A percentile compares a stretch with the other conserved stretches of the same genome.
Conservation (phyloP, 768 basidiomycete genomes). For the Trametopsis cervina region DNA sequence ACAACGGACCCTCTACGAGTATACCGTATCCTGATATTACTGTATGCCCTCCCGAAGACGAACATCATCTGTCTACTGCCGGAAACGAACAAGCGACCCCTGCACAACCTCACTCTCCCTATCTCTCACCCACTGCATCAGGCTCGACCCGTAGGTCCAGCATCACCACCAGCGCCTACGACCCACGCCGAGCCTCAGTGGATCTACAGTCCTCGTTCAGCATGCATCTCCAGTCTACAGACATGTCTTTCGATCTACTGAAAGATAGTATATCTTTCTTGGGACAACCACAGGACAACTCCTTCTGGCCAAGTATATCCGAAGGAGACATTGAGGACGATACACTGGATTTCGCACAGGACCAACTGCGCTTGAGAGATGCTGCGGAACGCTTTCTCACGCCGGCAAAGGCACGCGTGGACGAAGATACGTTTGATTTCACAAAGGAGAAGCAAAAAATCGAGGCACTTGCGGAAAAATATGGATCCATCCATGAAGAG, state of each 20-base stretch:
- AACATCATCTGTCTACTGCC: conserved; percentile 1
- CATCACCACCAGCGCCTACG: conserved; percentile 13
- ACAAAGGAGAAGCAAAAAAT: conserved; percentile 7
- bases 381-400: conserved; percentile 12
- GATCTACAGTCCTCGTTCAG: conserved; percentile 30
- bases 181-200: conserved; percentile 25
- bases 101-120: not conserved
- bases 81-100: not conserved
- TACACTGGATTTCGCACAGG: conserved; percentile 21
- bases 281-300: conserved; percentile 19
- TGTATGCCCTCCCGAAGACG: conserved; percentile 12
- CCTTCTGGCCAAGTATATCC: conserved; percentile 16
- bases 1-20: conserved; percentile 1
- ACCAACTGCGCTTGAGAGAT: conserved; percentile 20
- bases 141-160: conserved; percentile 1
- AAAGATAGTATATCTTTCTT: conserved; percentile 31
- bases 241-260: conserved; percentile 29
- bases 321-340: conserved; percentile 14
- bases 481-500: conserved; percentile 3
- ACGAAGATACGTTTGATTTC: conserved; percentile 11
- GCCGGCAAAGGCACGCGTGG: not conserved
- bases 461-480: not conserved
- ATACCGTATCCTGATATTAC: conserved; percentile 15
- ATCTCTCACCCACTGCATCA: conserved; percentile 2
- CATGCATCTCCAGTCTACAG: conserved; percentile 26